Evolutionary conservation across 164 flowering plant species (phyloP).

Genomic region (Brasenia schreberi): DNA sequence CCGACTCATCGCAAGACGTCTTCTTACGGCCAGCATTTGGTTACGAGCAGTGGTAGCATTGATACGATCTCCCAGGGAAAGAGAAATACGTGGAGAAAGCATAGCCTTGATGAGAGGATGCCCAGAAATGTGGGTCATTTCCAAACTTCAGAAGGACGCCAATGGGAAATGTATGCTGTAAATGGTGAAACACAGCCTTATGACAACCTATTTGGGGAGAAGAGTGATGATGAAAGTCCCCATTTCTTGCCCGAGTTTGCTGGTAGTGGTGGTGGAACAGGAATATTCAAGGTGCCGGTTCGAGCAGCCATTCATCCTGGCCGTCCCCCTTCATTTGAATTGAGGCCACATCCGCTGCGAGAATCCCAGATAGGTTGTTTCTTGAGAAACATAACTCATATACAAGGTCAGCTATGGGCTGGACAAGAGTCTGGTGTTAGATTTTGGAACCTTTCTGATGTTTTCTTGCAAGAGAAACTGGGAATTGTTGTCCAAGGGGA

Average conservation of each 20-base stretch:
- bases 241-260: slow-evolving; percentile 55
- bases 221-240: slow-evolving; percentile 9
- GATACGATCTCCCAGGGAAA: slow-evolving; percentile 9
- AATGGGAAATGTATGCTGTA: slow-evolving; percentile 15
- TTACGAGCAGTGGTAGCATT: slow-evolving; percentile 13
- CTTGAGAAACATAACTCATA: slow-evolving; percentile 52
- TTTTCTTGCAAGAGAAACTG: slow-evolving; percentile 24
- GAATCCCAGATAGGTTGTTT: slow-evolving; percentile 79
- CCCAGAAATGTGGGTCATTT: slow-evolving; percentile 10
- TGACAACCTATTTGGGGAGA: slow-evolving; percentile 5
- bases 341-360: slow-evolving; percentile 82
- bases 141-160: slow-evolving; percentile 32
- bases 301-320: slow-evolving; percentile 68
- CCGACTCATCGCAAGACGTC: slow-evolving; percentile 22
- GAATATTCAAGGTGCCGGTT: slow-evolving; percentile 50
- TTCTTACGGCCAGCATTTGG: slow-evolving; percentile 60
- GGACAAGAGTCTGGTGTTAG: slow-evolving; percentile 68
- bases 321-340: slow-evolving; percentile 73
- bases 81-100: slow-evolving; percentile 34
- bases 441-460: slow-evolving; percentile 44
- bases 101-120: slow-evolving; percentile 64
- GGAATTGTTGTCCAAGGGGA: slow-evolving; percentile 46
- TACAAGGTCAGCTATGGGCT: slow-evolving; percentile 82
- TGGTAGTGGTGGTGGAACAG: slow-evolving; percentile 47
- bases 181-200: slow-evolving; percentile 2